Conservation (phyloP, 2,329 filamentous ascomycete genomes). For the Arthrobotrys megalospora region DNA sequence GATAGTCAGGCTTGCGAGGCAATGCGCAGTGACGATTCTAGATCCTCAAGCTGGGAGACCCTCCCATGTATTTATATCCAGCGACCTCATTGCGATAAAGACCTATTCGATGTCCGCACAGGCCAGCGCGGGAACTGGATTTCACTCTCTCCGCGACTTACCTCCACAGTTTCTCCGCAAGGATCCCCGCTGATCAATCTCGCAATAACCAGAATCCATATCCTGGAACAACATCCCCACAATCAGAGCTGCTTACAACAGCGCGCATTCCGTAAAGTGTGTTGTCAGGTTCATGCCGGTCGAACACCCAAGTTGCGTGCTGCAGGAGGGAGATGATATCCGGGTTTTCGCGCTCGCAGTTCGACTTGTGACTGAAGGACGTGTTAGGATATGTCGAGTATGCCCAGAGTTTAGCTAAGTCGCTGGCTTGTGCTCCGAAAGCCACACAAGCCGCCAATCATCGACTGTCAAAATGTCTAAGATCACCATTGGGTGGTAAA, state of each 20-base stretch:
- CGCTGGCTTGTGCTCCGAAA: constrained; percentile 1
- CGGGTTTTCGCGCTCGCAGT: constrained; percentile 11
- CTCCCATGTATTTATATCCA: constrained; percentile 50
- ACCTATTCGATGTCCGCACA: background rate
- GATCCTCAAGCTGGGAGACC: background rate
- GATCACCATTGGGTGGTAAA: background rate
- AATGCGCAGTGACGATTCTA: constrained; percentile 29
- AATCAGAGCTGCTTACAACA: background rate
- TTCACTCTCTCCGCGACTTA: constrained; percentile 17
- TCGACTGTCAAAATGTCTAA: background rate
- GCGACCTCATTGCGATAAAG: background rate
- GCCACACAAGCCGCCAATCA: constrained; percentile 17
- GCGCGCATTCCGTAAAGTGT: constrained; percentile 30
- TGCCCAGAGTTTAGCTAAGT: constrained; percentile 15
- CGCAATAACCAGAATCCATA: constrained; percentile 3
- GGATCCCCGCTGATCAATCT: constrained; percentile 27
- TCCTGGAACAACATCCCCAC: constrained; percentile 22
- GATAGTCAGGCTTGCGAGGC: constrained; percentile 6
- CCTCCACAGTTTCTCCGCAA: constrained; percentile 59
- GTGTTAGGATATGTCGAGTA: background rate
- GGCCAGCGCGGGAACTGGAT: constrained; percentile 8
- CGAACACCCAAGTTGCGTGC: background rate
- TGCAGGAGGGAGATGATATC: constrained; percentile 9
- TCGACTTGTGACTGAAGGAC: constrained; percentile 22
- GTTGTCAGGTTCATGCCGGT: constrained; percentile 15